These are phyloP conservation scores for Candida stauntonica DNA, from an alignment of 805 yeast species.

Conservation along the genomic window DNA sequence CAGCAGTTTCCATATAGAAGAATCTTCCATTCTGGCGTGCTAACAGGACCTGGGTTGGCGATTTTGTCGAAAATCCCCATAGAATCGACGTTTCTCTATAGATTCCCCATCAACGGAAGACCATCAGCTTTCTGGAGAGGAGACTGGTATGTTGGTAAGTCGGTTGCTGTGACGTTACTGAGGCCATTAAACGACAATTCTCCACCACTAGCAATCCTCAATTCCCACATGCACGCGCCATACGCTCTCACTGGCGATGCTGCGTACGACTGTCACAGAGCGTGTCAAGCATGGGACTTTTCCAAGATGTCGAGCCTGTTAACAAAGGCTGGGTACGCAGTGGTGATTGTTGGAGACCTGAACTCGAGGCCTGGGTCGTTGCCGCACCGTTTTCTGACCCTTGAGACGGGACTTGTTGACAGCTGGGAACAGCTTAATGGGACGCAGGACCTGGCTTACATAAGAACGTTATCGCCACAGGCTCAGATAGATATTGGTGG, in stretches of 20 bases:
- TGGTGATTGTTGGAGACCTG: constrained; percentile 87
- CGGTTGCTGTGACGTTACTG: constrained; percentile 70
- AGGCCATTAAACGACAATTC: constrained; percentile 43
- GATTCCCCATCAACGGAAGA: constrained; percentile 90
- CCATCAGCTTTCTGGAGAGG: constrained; percentile 93
- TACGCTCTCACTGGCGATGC: constrained; percentile 81
- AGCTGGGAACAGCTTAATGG: constrained; percentile 78
- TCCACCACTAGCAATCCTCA: constrained; percentile 69
- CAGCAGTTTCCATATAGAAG: constrained; percentile 58
- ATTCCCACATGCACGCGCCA: constrained; percentile 98
- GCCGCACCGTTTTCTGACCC: constrained; percentile 69
- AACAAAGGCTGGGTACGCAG: constrained; percentile 72
- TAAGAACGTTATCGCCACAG: constrained; percentile 44
- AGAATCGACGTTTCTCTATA: constrained; percentile 66
- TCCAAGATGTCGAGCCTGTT: constrained; percentile 60
- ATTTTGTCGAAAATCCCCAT: constrained; percentile 82
- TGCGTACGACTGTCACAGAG: constrained; percentile 82
- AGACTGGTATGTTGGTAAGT: constrained; percentile 96
- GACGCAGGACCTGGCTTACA: constrained; percentile 34
- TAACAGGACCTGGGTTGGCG: constrained; percentile 92
- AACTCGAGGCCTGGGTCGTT: constrained; percentile 85
- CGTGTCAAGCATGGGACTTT: constrained; percentile 96
- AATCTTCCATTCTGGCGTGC: constrained; percentile 73
- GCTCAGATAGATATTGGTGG: constrained; percentile 74
- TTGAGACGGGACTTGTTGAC: constrained; percentile 65